Percentiles rank a stretch among this genome's conserved stretches.
Evolutionary conservation across 2,329 filamentous ascomycete genomes (phyloP).

Genomic region (Exophiala sp.): DNA sequence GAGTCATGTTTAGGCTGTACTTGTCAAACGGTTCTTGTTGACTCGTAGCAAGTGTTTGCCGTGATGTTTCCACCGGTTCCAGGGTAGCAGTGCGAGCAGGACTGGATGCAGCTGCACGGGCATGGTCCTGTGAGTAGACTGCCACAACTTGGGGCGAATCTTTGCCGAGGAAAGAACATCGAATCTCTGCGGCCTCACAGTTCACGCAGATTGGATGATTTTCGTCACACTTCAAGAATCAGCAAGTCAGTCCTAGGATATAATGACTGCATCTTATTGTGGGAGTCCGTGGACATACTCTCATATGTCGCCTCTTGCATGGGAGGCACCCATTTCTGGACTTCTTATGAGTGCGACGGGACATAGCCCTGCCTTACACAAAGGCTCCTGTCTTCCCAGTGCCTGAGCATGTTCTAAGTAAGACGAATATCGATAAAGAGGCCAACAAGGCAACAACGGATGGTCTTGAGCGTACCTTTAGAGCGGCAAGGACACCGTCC

Average conservation of each 20-base stretch:
- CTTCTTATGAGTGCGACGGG: slow-evolving; percentile 35
- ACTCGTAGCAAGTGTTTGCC: neutral
- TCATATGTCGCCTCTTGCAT: slow-evolving; percentile 40
- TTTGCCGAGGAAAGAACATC: slow-evolving; percentile 19
- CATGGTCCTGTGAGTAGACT: neutral
- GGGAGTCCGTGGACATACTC: slow-evolving; percentile 33
- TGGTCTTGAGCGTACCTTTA: no score
- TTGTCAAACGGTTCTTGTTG: neutral
- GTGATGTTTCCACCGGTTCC: neutral
- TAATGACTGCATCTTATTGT: slow-evolving; percentile 29
- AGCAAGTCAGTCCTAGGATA: neutral
- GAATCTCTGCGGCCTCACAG: slow-evolving; percentile 28
- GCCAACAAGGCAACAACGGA: no score
- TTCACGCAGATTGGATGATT: slow-evolving; percentile 34
- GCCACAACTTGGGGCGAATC: slow-evolving; percentile 1
- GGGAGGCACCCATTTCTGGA: slow-evolving; percentile 41
- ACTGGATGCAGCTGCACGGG: neutral
- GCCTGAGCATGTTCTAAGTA: no score
- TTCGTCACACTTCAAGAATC: slow-evolving; percentile 33
- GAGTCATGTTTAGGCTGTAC: slow-evolving; percentile 31
- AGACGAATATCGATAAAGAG: no score
- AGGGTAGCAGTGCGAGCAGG: neutral
- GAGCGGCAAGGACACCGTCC: no score
- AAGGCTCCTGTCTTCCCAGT: no score
- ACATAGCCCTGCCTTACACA: neutral